Base-by-base conservation (phyloP, 1,284 basidiomycete genomes). In the Apiotrichum gamsii region DNA sequence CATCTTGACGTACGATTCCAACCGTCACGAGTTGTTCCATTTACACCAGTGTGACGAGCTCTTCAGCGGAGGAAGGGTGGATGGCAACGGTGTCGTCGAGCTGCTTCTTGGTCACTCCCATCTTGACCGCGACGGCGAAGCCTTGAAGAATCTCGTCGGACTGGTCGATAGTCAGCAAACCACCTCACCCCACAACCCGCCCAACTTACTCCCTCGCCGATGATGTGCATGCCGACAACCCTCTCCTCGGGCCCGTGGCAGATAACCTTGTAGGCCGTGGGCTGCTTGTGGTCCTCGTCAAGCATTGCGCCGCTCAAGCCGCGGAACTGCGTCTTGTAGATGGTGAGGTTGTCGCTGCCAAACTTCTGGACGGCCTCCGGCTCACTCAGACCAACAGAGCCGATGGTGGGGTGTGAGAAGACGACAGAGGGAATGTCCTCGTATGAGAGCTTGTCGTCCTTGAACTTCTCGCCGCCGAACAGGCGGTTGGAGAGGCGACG, bases 351-450 rank as follows among this genome's bases (percentile, higher is more conserved):
- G 49, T 84, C 81, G 59, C 83, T 81, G 44, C 91, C 93, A 62
- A 86, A 94, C 74, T 89, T 84, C 72, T 86, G 75, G 57, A 82
- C 77, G 20, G 94, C 95, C 65, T 96, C 80, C 1, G 85, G 82
- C 69, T 98, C 94, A 8, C 90, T 91, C 49, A 95, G 75, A 46
- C 91, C 91, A 38, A 94, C 87, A 11, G 89, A 87, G 25, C 91
- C 91, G 56, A 93, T 87, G 11, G 91, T 82, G 1, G 91, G 91
- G 72, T 96, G 91, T 85, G 90, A 89, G 76, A 96, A 96, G 49
- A 96, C 89, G 52, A 95, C 91, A 35, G 83, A 87, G 4, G 95
- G 86, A 56, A 99, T 91, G 70, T 96, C 82, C 36, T 85, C 80
- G 70, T 98, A 99, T 64, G 78, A 79, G 54, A 97, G 78, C 72